Percentiles rank a stretch among this genome's conserved stretches.
phyloP scores from a whole-genome alignment of 2,329 filamentous ascomycete genomes.

The Fusarium zealandicum region DNA sequence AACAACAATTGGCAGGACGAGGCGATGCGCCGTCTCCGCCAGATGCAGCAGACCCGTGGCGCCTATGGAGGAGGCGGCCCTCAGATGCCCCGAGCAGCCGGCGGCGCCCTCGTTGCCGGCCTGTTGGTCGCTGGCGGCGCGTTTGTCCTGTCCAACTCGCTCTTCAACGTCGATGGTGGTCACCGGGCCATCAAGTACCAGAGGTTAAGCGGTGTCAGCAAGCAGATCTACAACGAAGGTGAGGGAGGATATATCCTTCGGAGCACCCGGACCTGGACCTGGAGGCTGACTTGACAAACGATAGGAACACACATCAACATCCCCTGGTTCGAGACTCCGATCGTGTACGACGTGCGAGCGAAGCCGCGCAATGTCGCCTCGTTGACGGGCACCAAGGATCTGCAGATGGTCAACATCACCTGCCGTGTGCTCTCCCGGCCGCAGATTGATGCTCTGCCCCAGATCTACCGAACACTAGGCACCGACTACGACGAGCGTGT shows the following conservation, averaged over 20 bases:
- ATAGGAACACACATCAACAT: slow-evolving; percentile 92
- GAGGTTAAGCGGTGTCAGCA: slow-evolving; percentile 88
- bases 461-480: slow-evolving; percentile 96
- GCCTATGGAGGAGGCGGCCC: slow-evolving; percentile 54
- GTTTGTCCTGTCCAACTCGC: slow-evolving; percentile 64
- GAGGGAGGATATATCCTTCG: slow-evolving; percentile 33
- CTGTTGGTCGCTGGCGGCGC: slow-evolving; percentile 57
- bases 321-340: slow-evolving; percentile 96
- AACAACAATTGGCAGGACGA: slow-evolving; percentile 57
- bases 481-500: slow-evolving; percentile 97
- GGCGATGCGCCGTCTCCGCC: slow-evolving; percentile 59
- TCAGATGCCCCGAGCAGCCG: slow-evolving; percentile 50
- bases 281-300: slow-evolving; percentile 20
- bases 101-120: slow-evolving; percentile 51
- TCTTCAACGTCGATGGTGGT: slow-evolving; percentile 93
- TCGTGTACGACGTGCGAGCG: slow-evolving; percentile 97
- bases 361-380: slow-evolving; percentile 97
- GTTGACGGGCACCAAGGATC: slow-evolving; percentile 96
- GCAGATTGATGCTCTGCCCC: slow-evolving; percentile 84
- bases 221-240: slow-evolving; percentile 97
- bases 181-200: slow-evolving; percentile 99
- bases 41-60: slow-evolving; percentile 55
- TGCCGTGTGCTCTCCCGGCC: slow-evolving; percentile 97
- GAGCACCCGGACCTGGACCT: slow-evolving; percentile 22
- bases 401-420: slow-evolving; percentile 99